Evolutionary conservation across 495 filamentous ascomycete genomes (phyloP), one percentile per base, ranked within the genome.

Genomic region (Hypoxylon intermedium): DNA sequence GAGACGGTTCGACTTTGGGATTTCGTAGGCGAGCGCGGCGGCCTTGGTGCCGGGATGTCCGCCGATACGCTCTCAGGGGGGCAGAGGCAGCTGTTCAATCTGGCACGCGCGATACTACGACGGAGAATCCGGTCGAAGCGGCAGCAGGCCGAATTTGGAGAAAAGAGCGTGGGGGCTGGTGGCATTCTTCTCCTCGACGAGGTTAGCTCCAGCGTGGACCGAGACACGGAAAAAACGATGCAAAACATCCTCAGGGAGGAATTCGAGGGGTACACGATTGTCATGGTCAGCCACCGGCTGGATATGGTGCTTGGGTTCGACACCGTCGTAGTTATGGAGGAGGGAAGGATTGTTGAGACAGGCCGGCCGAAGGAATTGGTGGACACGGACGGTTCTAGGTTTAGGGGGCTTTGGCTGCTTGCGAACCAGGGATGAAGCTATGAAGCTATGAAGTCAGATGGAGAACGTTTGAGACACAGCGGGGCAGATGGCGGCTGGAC

Each of bases 41-140:
- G 78, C 0, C 73, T 88, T 0, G 77, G 78, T 43, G 77, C 75
- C 1, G 73, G 79, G 7, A 76, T 87, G 41, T 75, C 77, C 5
- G 75, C 73, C 9, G 72, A 79, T 36, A 73, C 75, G 57, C 76
- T 88, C 3, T 85, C 81, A 0, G 79, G 82, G 41, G 87, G 87
- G 0, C 86, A 90, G 60, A 76, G 76, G 30, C 87, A 89, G 71
- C 79, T 90, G 3, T 80, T 89, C 60, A 82, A 81, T 57, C 75
- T 90, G n/a, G 85, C 82, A 2, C 77, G 86, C 2, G 86, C 83
- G 0, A 70, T 90, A 6, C 71, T 90, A 24, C 70, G 79, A 20
- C 65, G 68, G 2, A 43, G 72, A 18, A 28, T 67, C 2, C 52
- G 73, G 11, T 43, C 51, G 1, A 38, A 54, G 24, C 52, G 58